Percentiles rank a stretch among this genome's conserved stretches.
phyloP scores from a whole-genome alignment of 2,329 filamentous ascomycete species.

The Xylariomycetidae sp. region DNA sequence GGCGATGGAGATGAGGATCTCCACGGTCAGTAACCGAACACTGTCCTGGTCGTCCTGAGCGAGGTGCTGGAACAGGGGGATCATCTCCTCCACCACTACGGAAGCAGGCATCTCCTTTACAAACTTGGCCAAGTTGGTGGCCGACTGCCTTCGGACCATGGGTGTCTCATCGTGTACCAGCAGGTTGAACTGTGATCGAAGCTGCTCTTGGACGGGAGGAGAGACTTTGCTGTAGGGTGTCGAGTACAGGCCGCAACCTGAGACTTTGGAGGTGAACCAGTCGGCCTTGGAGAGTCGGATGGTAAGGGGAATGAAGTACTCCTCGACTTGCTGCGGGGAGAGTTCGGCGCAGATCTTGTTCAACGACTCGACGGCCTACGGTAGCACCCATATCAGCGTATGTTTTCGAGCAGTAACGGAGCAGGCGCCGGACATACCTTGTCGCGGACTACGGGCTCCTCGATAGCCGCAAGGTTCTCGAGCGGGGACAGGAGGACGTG shows the following conservation, averaged over 20 bases:
- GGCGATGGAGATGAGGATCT: constrained; percentile 92
- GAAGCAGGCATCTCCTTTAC: constrained; percentile 92
- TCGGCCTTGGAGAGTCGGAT: constrained; percentile 97
- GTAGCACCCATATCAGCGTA: constrained; percentile 5
- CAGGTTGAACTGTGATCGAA: constrained; percentile 85
- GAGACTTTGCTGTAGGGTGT: constrained; percentile 89
- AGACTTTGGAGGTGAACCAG: constrained; percentile 99
- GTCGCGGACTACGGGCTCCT: constrained; percentile 94
- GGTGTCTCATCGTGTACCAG: constrained; percentile 98
- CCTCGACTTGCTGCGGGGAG: constrained; percentile 87
- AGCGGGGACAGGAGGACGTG: constrained; percentile 95
- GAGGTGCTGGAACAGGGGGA: constrained; percentile 95
- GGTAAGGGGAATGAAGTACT: constrained; percentile 93
- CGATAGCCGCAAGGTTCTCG: constrained; percentile 96
- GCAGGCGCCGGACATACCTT: constrained; percentile 58
- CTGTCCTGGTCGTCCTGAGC: constrained; percentile 97
- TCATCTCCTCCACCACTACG: constrained; percentile 97
- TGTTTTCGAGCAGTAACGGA: constrained; percentile 7
- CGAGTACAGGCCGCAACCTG: constrained; percentile 91
- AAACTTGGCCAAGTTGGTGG: constrained; percentile 94
- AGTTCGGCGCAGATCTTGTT: constrained; percentile 98
- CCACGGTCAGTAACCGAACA: constrained; percentile 89
- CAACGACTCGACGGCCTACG: constrained; percentile 90
- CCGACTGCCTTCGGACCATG: constrained; percentile 95
- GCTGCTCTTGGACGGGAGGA: constrained; percentile 78